phyloP scores from a whole-genome alignment of 2,329 filamentous ascomycete species.

The Pseudogymnoascus sp. region DNA sequence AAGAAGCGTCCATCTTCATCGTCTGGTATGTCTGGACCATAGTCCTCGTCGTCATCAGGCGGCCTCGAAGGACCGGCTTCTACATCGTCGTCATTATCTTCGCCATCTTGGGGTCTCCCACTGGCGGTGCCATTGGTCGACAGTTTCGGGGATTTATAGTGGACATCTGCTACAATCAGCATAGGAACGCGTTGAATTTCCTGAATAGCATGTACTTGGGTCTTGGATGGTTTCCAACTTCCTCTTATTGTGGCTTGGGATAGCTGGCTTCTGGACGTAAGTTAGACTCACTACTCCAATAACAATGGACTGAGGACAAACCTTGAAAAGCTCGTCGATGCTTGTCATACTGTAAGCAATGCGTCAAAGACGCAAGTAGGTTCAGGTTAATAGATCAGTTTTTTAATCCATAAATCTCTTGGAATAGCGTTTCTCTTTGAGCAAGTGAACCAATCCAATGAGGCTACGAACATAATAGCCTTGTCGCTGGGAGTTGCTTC shows the following conservation, averaged over 20 bases:
- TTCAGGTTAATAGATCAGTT: not conserved
- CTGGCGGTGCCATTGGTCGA: conserved; percentile 15
- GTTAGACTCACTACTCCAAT: conserved; percentile 4
- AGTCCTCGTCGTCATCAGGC: conserved; percentile 46
- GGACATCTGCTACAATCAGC: not conserved
- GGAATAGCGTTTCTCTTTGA: not conserved
- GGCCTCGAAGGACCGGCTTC: conserved; percentile 45
- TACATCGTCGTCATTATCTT: conserved; percentile 34
- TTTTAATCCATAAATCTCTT: not conserved
- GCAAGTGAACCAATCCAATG: conserved; percentile 1
- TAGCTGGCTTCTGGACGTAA: not conserved
- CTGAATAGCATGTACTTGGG: not conserved
- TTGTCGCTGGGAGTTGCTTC: conserved; percentile 3
- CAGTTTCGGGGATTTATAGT: conserved; percentile 10
- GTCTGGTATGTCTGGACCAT: conserved; percentile 47
- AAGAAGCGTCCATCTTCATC: conserved; percentile 96
- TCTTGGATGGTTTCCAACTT: conserved; percentile 10
- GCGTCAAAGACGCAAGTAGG: not conserved
- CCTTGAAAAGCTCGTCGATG: conserved; percentile 10
- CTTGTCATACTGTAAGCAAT: not conserved
- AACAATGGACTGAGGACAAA: not conserved
- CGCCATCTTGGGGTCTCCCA: not conserved
- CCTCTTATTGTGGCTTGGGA: conserved; percentile 11
- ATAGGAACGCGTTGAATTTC: not conserved
- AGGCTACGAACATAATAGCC: conserved; percentile 12